Conservation (phyloP, 2,329 filamentous ascomycete species). For the Raffaelea ambrosiae region DNA sequence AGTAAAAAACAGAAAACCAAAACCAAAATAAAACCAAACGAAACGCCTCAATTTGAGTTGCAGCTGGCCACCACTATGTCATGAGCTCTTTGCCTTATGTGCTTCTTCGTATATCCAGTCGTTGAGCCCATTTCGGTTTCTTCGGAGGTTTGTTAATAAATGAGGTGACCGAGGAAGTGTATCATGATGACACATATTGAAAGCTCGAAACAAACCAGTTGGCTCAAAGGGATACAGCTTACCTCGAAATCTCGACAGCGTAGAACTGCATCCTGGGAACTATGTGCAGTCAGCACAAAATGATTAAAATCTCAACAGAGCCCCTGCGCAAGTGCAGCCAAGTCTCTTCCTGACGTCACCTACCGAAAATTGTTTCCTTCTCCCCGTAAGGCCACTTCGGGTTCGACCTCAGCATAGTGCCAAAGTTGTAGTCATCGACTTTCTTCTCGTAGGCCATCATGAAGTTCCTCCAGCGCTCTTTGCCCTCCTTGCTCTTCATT, state of each 20-base stretch:
- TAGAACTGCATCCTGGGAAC: slow-evolving; percentile 51
- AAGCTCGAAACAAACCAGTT: no score
- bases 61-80: slow-evolving; percentile 4
- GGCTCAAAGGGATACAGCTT: no score
- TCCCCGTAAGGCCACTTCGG: slow-evolving; percentile 78
- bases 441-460: slow-evolving; percentile 90
- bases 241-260: slow-evolving; percentile 42
- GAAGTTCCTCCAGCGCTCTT: slow-evolving; percentile 91
- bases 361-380: slow-evolving; percentile 87
- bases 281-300: slow-evolving; percentile 15
- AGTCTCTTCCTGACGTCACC: slow-evolving; percentile 21
- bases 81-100: slow-evolving; percentile 45
- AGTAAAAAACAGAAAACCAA: no score
- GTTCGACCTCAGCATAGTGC: slow-evolving; percentile 77
- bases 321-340: no score
- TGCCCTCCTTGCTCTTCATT: slow-evolving; percentile 96
- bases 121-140: slow-evolving; percentile 83
- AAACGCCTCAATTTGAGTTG: not conserved
- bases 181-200: not conserved
- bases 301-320: not conserved
- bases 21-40: not conserved
- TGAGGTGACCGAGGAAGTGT: no score
- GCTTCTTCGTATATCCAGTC: slow-evolving; percentile 94
- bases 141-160: slow-evolving; percentile 48
- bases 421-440: slow-evolving; percentile 97